Percentiles rank a stretch among this genome's conserved stretches.
Evolutionary conservation across 2,329 filamentous ascomycete genomes (phyloP).

Genomic region (Teratosphaeria viscida): DNA sequence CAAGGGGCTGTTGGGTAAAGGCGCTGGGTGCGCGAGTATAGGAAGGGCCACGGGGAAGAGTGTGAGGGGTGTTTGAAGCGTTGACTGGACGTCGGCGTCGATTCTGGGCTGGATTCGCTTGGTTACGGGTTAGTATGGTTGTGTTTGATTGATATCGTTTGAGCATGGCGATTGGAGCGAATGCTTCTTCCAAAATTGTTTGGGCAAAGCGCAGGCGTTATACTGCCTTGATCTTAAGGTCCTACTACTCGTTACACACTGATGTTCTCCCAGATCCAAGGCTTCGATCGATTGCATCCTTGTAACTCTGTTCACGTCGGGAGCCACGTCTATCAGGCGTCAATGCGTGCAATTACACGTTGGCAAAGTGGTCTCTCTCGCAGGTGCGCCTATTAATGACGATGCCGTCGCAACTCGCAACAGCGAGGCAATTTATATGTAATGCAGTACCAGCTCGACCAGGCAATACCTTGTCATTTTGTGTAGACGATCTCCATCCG

Average conservation of each 20-base stretch:
- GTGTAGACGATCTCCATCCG: neutral
- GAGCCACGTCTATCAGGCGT: neutral
- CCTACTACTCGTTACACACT: neutral
- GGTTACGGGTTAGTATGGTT: neutral
- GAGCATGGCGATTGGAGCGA: neutral
- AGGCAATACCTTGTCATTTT: neutral
- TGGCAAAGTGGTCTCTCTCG: too few relatives aligned
- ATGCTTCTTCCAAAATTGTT: neutral
- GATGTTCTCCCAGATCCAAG: neutral
- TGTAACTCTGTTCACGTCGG: neutral
- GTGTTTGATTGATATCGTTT: neutral
- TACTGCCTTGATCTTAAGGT: neutral
- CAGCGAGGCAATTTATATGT: too few relatives aligned
- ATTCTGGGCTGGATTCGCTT: neutral
- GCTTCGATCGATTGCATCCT: neutral
- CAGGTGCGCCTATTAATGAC: too few relatives aligned
- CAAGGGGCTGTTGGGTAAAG: neutral
- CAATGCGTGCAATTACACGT: neutral
- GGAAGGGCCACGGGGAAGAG: conserved; percentile 3
- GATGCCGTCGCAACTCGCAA: neutral
- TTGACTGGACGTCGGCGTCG: neutral
- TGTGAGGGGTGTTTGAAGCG: neutral
- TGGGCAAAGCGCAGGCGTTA: neutral
- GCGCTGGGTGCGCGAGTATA: conserved; percentile 4
- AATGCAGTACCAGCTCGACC: neutral